Conservation (phyloP, 805 yeast species). For the Alloascoidea hylecoeti region DNA sequence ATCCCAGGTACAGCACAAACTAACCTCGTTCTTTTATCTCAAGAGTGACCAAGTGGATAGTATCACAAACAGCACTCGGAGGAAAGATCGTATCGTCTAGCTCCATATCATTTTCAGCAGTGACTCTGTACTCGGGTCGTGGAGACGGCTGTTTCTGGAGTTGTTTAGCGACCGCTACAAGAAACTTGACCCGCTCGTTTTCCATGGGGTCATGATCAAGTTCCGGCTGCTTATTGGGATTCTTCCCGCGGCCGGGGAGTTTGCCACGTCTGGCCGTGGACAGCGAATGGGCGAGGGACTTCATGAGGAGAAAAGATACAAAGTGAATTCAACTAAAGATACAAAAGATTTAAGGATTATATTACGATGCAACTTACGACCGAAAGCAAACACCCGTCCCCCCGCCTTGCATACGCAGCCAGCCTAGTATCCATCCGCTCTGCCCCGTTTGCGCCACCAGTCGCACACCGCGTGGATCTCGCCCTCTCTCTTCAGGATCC, state of each 20-base stretch:
- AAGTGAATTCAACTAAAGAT: no score
- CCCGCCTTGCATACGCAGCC: no score
- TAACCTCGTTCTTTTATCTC: background rate
- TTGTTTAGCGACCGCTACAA: background rate
- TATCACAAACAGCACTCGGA: no score
- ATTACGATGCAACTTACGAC: no score
- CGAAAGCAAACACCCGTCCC: no score
- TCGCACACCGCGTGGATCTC: conserved; percentile 74
- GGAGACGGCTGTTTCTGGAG: conserved; percentile 1
- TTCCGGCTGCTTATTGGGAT: no score
- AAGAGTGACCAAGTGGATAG: background rate
- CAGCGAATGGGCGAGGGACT: no score
- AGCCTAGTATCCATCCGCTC: conserved; percentile 52
- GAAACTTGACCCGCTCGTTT: background rate
- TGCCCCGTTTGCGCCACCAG: conserved; percentile 79
- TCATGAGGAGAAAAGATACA: no score
- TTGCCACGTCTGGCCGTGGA: no score
- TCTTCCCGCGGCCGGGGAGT: no score
- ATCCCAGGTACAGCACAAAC: no score
- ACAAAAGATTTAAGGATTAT: no score
- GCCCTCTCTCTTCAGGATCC: conserved; percentile 22
- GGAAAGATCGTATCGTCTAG: background rate
- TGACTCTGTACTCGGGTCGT: background rate
- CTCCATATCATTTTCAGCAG: background rate
- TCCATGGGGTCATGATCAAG: background rate